These are phyloP conservation scores for Candida xiaguanensis DNA, from an alignment of 805 yeast species.

Conservation along the genomic window DNA sequence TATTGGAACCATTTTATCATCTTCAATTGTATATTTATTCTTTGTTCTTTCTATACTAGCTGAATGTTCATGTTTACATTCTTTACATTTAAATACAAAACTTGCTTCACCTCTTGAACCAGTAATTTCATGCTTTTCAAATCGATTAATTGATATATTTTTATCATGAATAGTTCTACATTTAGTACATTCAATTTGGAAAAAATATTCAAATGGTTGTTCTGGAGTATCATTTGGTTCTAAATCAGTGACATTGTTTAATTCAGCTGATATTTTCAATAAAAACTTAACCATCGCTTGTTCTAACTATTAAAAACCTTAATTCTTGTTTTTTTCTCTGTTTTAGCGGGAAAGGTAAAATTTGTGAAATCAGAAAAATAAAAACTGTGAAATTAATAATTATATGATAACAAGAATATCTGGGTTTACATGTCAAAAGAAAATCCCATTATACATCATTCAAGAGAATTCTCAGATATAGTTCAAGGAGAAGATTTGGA, in stretches of 20 bases:
- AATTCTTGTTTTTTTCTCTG: no score
- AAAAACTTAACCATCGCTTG: constrained; percentile 34
- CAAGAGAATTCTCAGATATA: constrained; percentile 27
- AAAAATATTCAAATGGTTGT: constrained; percentile 70
- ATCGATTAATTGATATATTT: constrained; percentile 61
- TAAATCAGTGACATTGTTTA: constrained; percentile 53
- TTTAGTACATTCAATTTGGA: constrained; percentile 67
- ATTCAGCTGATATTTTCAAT: constrained; percentile 41
- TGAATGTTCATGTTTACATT: constrained; percentile 48
- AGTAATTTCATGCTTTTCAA: constrained; percentile 59
- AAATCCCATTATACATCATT: neutral
- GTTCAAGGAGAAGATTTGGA: constrained; percentile 38
- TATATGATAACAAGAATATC: neutral
- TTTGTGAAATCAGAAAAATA: neutral
- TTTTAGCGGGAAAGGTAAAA: constrained; percentile 2
- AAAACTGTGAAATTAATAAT: neutral
- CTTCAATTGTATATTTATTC: constrained; percentile 35
- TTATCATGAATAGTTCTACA: constrained; percentile 80
- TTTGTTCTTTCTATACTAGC: constrained; percentile 31
- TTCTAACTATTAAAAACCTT: no score
- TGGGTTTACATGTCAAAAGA: constrained; percentile 1
- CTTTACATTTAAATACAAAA: constrained; percentile 71
- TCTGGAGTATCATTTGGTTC: constrained; percentile 57
- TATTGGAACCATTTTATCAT: constrained; percentile 40
- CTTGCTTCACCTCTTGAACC: constrained; percentile 83